Conservation (phyloP, 2,329 filamentous ascomycete genomes). For the Talaromyces funiculosus region DNA sequence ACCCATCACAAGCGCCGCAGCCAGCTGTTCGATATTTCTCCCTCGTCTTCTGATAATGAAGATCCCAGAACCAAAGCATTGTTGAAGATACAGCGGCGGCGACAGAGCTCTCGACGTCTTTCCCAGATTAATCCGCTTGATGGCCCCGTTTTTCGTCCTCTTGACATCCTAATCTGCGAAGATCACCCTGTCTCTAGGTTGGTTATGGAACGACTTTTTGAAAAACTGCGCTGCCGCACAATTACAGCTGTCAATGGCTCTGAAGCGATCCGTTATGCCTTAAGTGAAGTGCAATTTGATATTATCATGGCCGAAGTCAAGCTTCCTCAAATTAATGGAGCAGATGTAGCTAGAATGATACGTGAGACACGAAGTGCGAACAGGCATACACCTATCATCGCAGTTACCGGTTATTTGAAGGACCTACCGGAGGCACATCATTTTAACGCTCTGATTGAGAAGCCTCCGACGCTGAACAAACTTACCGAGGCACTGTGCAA, state of each 20-base stretch:
- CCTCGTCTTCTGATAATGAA: constrained; percentile 95
- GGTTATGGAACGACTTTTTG: constrained; percentile 97
- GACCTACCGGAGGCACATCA: constrained; percentile 92
- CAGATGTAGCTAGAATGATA: constrained; percentile 95
- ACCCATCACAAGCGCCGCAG: constrained; percentile 83
- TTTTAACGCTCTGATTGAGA: constrained; percentile 92
- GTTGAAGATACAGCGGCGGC: constrained; percentile 82
- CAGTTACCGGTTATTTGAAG: constrained; percentile 96
- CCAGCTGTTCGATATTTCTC: constrained; percentile 92
- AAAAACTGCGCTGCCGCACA: constrained; percentile 90
- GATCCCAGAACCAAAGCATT: constrained; percentile 86
- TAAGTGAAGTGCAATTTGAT: constrained; percentile 97
- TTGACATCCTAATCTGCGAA: constrained; percentile 94
- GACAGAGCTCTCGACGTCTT: constrained; percentile 91
- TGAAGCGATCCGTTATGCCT: constrained; percentile 86
- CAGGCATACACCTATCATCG: constrained; percentile 88
- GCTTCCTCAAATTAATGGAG: constrained; percentile 87
- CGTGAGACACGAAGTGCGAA: constrained; percentile 95
- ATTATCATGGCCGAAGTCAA: constrained; percentile 98
- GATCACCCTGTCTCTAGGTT: constrained; percentile 94
- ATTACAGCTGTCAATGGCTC: constrained; percentile 86
- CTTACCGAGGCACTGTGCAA: constrained; percentile 80
- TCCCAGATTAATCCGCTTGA: constrained; percentile 85
- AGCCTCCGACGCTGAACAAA: constrained; percentile 89
- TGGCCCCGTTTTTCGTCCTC: constrained; percentile 76